Evolutionary conservation across 352 stramenopile species (phyloP).

Genomic region (Salisapilia sapeloensis): DNA sequence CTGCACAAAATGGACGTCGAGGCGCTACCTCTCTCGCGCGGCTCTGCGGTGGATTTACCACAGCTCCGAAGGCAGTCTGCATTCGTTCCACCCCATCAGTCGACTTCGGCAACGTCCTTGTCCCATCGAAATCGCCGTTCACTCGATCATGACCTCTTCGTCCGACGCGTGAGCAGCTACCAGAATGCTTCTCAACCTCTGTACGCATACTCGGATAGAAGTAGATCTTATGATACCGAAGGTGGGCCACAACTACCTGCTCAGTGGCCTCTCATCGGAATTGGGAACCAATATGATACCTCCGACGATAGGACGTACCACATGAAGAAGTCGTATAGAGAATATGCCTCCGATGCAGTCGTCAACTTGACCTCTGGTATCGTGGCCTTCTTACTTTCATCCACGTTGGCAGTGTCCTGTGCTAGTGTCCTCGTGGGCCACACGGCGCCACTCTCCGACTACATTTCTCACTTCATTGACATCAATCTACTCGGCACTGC

Average conservation of each 20-base stretch:
- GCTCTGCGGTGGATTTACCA: conserved; percentile 27
- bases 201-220: no score
- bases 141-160: conserved; percentile 6
- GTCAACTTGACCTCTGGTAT: conserved; percentile 60
- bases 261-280: no score
- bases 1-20: conserved; percentile 11
- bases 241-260: no score
- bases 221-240: no score
- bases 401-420: conserved; percentile 60
- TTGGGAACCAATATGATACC: no score
- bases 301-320: neutral
- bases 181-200: conserved; percentile 13
- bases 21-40: conserved; percentile 7
- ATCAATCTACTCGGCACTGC: conserved; percentile 68
- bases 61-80: conserved; percentile 3
- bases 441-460: conserved; percentile 25
- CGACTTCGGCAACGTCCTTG: conserved; percentile 13
- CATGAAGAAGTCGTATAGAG: conserved; percentile 5
- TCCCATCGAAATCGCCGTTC: conserved; percentile 6
- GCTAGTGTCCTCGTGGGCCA: conserved; percentile 64
- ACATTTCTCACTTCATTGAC: conserved; percentile 69
- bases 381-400: conserved; percentile 64
- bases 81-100: conserved; percentile 12
- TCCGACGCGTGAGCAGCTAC: conserved; percentile 43
- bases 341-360: conserved; percentile 5